Percentiles rank a stretch among this genome's conserved stretches.
These are phyloP conservation scores for Hyphodiscus hymeniophilus DNA, from an alignment of 495 filamentous ascomycete genomes.

Conservation along the genomic window DNA sequence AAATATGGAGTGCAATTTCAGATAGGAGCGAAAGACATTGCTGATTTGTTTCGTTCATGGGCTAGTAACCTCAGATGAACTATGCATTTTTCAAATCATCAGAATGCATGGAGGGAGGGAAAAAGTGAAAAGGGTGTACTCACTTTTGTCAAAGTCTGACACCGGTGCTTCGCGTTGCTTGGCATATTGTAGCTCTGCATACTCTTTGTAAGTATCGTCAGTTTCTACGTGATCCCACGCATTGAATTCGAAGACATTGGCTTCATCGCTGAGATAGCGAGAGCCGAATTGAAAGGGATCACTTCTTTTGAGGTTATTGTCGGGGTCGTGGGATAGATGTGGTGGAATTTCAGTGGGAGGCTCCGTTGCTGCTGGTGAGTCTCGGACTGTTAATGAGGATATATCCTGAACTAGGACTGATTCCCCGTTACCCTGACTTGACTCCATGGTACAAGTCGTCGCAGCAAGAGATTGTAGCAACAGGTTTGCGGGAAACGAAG, in stretches of 20 bases:
- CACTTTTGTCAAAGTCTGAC: conserved; percentile 74
- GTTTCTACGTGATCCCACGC: conserved; percentile 94
- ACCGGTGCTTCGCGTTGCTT: conserved; percentile 78
- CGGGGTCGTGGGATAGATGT: conserved; percentile 46
- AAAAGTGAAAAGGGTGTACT: conserved; percentile 20
- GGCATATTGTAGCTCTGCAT: conserved; percentile 69
- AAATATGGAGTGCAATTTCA: conserved; percentile 27
- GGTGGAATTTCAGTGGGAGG: conserved; percentile 26
- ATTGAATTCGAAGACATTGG: conserved; percentile 91
- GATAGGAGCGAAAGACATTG: conserved; percentile 60
- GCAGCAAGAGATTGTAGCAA: too few species aligned
- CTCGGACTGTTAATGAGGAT: conserved; percentile 11
- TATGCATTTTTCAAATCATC: conserved; percentile 54
- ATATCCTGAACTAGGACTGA: conserved; percentile 6
- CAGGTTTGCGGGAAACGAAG: too few species aligned
- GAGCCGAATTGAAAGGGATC: conserved; percentile 96
- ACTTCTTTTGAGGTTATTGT: conserved; percentile 65
- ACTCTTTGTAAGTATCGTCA: conserved; percentile 73
- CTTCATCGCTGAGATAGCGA: conserved; percentile 68
- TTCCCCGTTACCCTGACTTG: conserved; percentile 11
- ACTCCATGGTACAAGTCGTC: conserved; percentile 10
- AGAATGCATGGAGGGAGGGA: conserved; percentile 20
- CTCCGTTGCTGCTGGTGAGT: conserved; percentile 11
- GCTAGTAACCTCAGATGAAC: conserved; percentile 46
- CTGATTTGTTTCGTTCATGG: conserved; percentile 42